Conservation (phyloP, 768 basidiomycete genomes). For the Tricholoma matsutake region DNA sequence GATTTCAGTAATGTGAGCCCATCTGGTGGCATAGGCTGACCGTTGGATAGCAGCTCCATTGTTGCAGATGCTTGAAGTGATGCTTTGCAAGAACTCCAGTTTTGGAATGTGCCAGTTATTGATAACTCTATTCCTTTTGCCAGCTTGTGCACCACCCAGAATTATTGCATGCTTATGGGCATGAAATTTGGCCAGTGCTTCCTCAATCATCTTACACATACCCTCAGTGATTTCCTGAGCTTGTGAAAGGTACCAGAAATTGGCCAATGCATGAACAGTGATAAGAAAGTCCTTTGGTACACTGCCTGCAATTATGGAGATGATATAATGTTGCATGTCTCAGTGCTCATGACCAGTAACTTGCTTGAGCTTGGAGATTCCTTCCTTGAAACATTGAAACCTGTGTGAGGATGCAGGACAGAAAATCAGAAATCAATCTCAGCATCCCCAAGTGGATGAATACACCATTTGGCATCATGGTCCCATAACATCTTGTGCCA, state of each 20-base stretch:
- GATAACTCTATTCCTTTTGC: too few species aligned
- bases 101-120: too few species aligned
- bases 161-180: not conserved
- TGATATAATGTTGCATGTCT: too few species aligned
- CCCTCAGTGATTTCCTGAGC: not conserved
- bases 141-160: too few species aligned
- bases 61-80: not conserved
- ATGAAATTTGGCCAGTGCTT: not conserved
- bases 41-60: not conserved
- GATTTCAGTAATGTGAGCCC: not conserved
- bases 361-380: too few species aligned
- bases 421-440: slow-evolving; percentile 37
- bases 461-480: slow-evolving; percentile 38
- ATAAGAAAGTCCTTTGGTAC: slow-evolving; percentile 26
- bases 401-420: slow-evolving; percentile 33
- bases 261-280: slow-evolving; percentile 20
- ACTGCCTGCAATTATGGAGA: slow-evolving; percentile 33
- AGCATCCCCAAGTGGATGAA: slow-evolving; percentile 21
- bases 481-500: slow-evolving; percentile 37
- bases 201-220: not conserved
- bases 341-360: too few species aligned
- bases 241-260: not conserved
- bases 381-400: slow-evolving; percentile 34
- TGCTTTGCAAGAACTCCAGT: not conserved
- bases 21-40: not conserved